A percentile compares a stretch with the other conserved stretches of the same genome.
Evolutionary conservation across 1,284 basidiomycete species (phyloP).

Genomic region (Heterobasidion irregulare): DNA sequence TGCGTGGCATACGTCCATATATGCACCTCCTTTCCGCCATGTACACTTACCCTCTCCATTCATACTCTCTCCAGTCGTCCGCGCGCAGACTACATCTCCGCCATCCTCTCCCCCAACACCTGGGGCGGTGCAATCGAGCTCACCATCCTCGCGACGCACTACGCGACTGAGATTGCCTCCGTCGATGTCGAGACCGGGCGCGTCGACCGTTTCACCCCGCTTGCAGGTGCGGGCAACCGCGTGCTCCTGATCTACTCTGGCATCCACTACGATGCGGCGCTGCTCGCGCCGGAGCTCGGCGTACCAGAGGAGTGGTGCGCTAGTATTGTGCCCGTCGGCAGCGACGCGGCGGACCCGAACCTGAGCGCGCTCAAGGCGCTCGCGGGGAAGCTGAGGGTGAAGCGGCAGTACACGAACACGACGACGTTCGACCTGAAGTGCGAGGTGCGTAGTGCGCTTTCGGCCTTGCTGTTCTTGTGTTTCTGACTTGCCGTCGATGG

Average conservation of each 20-base stretch:
- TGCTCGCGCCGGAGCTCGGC: constrained; percentile 67
- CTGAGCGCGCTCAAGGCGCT: constrained; percentile 65
- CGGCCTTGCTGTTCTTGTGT: not conserved
- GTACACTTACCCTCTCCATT: not conserved
- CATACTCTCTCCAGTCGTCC: constrained; percentile 39
- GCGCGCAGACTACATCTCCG: constrained; percentile 68
- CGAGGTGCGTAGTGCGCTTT: constrained; percentile 39
- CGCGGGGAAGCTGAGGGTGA: constrained; percentile 61
- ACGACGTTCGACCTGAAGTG: constrained; percentile 84
- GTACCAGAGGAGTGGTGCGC: constrained; percentile 84
- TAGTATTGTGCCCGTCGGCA: constrained; percentile 66
- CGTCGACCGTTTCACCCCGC: constrained; percentile 76
- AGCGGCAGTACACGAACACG: constrained; percentile 86
- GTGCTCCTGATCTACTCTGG: constrained; percentile 84
- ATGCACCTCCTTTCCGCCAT: constrained; percentile 2
- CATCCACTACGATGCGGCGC: constrained; percentile 89
- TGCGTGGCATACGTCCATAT: constrained; percentile 23
- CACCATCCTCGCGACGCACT: constrained; percentile 74
- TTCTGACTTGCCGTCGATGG: not conserved
- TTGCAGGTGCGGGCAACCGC: constrained; percentile 26
- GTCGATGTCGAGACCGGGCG: constrained; percentile 89
- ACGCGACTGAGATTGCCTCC: constrained; percentile 78
- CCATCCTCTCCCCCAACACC: constrained; percentile 69
- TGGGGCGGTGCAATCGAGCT: constrained; percentile 97
- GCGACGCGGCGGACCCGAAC: constrained; percentile 41